These are phyloP conservation scores for Pythium dissotocum DNA, from an alignment of 352 stramenopile genomes.

Conservation along the genomic window DNA sequence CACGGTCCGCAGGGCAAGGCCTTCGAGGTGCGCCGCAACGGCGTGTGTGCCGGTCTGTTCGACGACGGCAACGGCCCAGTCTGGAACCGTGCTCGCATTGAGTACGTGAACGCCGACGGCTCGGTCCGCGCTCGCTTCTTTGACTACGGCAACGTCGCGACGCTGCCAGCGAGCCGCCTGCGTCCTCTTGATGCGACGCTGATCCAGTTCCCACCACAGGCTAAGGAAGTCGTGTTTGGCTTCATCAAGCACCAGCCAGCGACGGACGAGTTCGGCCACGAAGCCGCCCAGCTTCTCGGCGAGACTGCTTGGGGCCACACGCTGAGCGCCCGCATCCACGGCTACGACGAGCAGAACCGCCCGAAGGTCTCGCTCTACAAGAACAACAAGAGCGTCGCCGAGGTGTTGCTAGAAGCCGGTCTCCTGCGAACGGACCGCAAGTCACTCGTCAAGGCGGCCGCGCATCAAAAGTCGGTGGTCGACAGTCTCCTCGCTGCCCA, in stretches of 20 bases:
- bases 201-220: slow-evolving; percentile 88
- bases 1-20: slow-evolving; percentile 88
- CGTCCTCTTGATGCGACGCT: slow-evolving; percentile 90
- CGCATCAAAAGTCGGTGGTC: slow-evolving; percentile 81
- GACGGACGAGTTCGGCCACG: slow-evolving; percentile 91
- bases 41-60: slow-evolving; percentile 93
- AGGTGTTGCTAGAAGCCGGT: slow-evolving; percentile 88
- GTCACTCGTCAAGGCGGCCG: slow-evolving; percentile 53
- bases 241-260: slow-evolving; percentile 85
- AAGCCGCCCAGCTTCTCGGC: slow-evolving; percentile 90
- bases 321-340: slow-evolving; percentile 73
- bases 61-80: slow-evolving; percentile 91
- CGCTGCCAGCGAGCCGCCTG: slow-evolving; percentile 81
- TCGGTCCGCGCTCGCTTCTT: slow-evolving; percentile 90
- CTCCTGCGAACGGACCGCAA: slow-evolving; percentile 89
- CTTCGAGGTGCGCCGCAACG: slow-evolving; percentile 91
- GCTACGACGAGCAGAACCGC: slow-evolving; percentile 68
- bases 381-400: slow-evolving; percentile 86
- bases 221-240: slow-evolving; percentile 81
- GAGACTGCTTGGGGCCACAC: slow-evolving; percentile 92
- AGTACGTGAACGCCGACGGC: slow-evolving; percentile 65
- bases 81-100: slow-evolving; percentile 95
- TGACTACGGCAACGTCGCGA: slow-evolving; percentile 95
- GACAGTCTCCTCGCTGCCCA: slow-evolving; percentile 91
- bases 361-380: slow-evolving; percentile 78